Evolutionary conservation across 345 rosid species (phyloP), one percentile per base, ranked within the genome.

Genomic region (Eucalyptus sp.): DNA sequence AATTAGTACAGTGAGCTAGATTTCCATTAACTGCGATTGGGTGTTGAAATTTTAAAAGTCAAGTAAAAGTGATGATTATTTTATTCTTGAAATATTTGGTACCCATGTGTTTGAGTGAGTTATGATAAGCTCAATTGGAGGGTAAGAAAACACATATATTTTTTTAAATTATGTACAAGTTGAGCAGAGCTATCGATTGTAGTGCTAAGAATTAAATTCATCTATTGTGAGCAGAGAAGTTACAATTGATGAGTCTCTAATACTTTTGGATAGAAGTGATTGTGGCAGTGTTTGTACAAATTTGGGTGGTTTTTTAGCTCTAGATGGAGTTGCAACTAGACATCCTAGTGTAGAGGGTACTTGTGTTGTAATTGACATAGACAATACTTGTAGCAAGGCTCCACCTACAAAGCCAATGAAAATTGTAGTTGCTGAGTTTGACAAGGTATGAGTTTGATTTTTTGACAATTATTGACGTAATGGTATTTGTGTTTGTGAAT

Each of bases 141-240:
- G 29, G 68, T 62, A 27, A 62, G 5, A 62, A 62, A 62, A 15
- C 6, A 9, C 8, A 27, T 62, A 62, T 62, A 5, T 6, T 29
- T 62, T 54, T 18, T 51, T 15, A 29, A 62, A 29, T 4, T 62
- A 13, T 62, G 4, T 62, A 62, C 8, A 62, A 62, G 33, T 62
- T 27, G 9, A 62, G 68, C 9, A 29, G 9, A n/a, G 33, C 3
- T 62, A 29, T 29, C 17, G 1, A 62, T 27, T 27, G 33, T 62
- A 7, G 33, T 62, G 71, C 4, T 29, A 1, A 3, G 3, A 62
- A 62, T 29, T 29, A 29, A 6, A 62, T 62, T 7, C 1, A 29
- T 9, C 0, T 13, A 0, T 6, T 62, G 16, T 62, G 31, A 62
- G 9, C 2, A 62, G 0, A 60, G 29, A 27, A 62, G 5, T 62